Evolutionary conservation across 2,329 filamentous ascomycete genomes (phyloP), one percentile per base, ranked within the genome.

Genomic region (Penicillium palitans): DNA sequence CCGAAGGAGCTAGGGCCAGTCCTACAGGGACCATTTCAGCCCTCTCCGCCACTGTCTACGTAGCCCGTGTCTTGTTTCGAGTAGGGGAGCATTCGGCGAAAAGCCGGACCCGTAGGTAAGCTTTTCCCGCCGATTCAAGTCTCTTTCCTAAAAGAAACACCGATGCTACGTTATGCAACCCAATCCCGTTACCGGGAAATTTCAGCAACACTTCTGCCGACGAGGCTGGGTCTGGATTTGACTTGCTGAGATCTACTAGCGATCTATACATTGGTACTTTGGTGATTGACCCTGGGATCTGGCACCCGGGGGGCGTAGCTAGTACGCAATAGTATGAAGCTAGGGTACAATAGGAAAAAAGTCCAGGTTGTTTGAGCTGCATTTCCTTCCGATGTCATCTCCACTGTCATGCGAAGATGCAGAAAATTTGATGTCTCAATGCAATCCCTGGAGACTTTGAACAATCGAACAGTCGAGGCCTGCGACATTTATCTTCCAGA

Each of bases 131-230:
- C 55, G 29, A 42, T 44, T 37, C 33, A 59, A 59, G 61, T 59
- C 59, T 62, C 60, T 61, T 63, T 61, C 64, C 61, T 53, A 61
- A 61, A 59, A 27, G 51, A 54, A 60, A 57, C 55, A 59, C 49
- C 55, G 62, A 63, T 68, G 49, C 59, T 51, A 63, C 64, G 59
- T 63, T 58, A 68, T 65, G 66, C 65, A 68, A 68, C 64, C 62
- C 57, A 62, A 66, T 61, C 59, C 55, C 49, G 45, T 55, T 29
- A 33, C 49, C 62, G 65, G 62, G 65, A 63, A 62, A 61, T 65
- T 61, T 53, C 33, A 37, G 31, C 31, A 33, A 52, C 50, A 35
- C 45, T 55, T 51, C 53, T 50, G 42, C 55, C 37, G 44, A 19
- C 37, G 19, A 45, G 52, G 40, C 49, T 55, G 24, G 35, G 42